Base-by-base conservation (phyloP, 2,329 filamentous ascomycete species). In the Sclerotinia borealis region DNA sequence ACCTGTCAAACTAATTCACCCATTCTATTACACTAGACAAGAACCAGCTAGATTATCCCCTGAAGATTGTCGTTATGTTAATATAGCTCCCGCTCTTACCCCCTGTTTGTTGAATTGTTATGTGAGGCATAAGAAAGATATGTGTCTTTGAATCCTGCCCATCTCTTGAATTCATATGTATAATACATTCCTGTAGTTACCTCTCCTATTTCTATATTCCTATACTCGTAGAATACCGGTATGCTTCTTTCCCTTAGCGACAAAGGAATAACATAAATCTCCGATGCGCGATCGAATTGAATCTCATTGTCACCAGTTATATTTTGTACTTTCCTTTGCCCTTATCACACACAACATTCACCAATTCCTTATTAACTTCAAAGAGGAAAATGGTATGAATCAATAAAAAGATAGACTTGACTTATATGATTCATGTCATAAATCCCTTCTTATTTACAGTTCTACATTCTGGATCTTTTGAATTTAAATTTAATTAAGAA, bases 61-160 rank as follows among this genome's bases (percentile, higher is more conserved):
- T 56, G 54, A 43, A 43, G 37, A 56, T 45, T 45, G 27, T 56
- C 54, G 54, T 45, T 45, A 43, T 55, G 52, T 43, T 36, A 37
- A 36, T 56, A 17, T 43, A 10, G 52, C 37, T 27, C 41, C 17
- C 25, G 25, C 31, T 55, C 22, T n/a, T 41, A 15, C 5, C 17
- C 36, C 51, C 25, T 55, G 51, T 41, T 29, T 8, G 25, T 41
- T 27, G 51, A 9, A n/a, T 36, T 8, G 11, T 6, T 15, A n/a
- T 13, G 27, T 41, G 36, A 55, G 22, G 27, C 27, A 5, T 39
- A 7, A 29, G 50, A 27, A 39, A 54, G 50, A 52, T 39, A 39
- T 39, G 22, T 54, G 22, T 19, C 34, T 52, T 27, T 25, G 7
- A 19, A 27, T 39, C 48, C 48, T 50, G 48, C 48, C 48, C 48